Conservation (phyloP, 2,329 filamentous ascomycete genomes). For the Xylariomycetidae sp. region DNA sequence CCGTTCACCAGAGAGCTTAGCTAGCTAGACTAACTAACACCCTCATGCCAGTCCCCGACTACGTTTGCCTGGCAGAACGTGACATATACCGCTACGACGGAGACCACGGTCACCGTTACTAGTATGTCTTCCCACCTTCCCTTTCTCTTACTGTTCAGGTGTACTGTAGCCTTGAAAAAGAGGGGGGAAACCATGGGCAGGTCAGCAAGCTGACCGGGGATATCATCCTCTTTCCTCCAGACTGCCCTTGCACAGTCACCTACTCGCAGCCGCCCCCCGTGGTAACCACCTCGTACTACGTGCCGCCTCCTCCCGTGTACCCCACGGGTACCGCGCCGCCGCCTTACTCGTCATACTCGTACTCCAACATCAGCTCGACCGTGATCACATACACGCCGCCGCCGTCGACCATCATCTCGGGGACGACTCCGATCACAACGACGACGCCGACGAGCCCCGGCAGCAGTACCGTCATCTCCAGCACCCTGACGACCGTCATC, state of each 20-base stretch:
- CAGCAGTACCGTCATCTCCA: conserved; percentile 23
- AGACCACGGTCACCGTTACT: conserved; percentile 40
- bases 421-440: conserved; percentile 11
- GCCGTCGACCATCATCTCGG: conserved; percentile 17
- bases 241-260: conserved; percentile 43
- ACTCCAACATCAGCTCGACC: conserved; percentile 12
- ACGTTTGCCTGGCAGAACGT: conserved; percentile 35
- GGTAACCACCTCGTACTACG: conserved; percentile 19
- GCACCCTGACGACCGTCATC: no score
- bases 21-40: no score
- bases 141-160: no score
- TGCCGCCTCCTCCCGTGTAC: conserved; percentile 3
- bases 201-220: no score
- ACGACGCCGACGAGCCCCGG: conserved; percentile 4
- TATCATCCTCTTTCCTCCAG: conserved; percentile 28
- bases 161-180: no score
- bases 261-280: conserved; percentile 26
- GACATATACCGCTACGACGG: conserved; percentile 39
- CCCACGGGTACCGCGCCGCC: conserved; percentile 8
- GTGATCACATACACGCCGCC: conserved; percentile 19
- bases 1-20: no score
- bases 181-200: no score
- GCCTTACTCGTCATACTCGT: conserved; percentile 8
- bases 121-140: no score
- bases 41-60: conserved; percentile 31